A percentile compares a stretch with the other conserved stretches of the same genome.
phyloP scores from a whole-genome alignment of 768 basidiomycete species.

The Collybiopsis confluens region DNA sequence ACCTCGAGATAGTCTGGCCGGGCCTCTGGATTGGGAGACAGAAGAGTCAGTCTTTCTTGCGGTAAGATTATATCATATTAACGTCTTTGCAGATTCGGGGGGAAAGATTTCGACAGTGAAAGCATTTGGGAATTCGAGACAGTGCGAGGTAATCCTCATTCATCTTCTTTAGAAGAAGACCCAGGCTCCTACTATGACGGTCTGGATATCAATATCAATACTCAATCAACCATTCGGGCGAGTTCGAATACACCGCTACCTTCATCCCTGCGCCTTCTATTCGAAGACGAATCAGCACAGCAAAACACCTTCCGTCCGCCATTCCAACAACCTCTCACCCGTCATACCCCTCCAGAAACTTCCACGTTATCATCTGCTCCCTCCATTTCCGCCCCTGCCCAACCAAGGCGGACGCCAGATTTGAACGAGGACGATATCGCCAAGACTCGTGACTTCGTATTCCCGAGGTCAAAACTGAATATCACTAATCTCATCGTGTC shows the following conservation, averaged over 20 bases:
- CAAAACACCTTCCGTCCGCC: slow-evolving; percentile 40
- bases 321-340: slow-evolving; percentile 23
- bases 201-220: slow-evolving; percentile 18
- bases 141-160: slow-evolving; percentile 40
- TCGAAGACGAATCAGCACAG: slow-evolving; percentile 51
- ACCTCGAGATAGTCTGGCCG: slow-evolving; percentile 72
- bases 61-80: background rate
- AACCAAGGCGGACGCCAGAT: slow-evolving; percentile 24
- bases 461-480: slow-evolving; percentile 39
- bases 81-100: slow-evolving; percentile 9
- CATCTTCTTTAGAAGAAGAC: slow-evolving; percentile 22
- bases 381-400: slow-evolving; percentile 32
- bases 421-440: slow-evolving; percentile 37
- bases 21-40: slow-evolving; percentile 67
- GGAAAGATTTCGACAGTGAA: slow-evolving; percentile 27
- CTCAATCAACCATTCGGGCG: slow-evolving; percentile 47
- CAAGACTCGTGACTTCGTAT: slow-evolving; percentile 48
- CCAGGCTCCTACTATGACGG: slow-evolving; percentile 6
- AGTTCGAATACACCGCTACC: slow-evolving; percentile 53
- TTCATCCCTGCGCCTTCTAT: slow-evolving; percentile 73
- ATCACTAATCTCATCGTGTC: slow-evolving; percentile 18
- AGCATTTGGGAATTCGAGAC: slow-evolving; percentile 78
- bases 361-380: slow-evolving; percentile 25
- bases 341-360: slow-evolving; percentile 20
- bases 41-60: slow-evolving; percentile 39